A percentile compares a stretch with the other conserved stretches of the same genome.
phyloP scores from a whole-genome alignment of 1,284 basidiomycete genomes.

The Rugosomyces carneus region DNA sequence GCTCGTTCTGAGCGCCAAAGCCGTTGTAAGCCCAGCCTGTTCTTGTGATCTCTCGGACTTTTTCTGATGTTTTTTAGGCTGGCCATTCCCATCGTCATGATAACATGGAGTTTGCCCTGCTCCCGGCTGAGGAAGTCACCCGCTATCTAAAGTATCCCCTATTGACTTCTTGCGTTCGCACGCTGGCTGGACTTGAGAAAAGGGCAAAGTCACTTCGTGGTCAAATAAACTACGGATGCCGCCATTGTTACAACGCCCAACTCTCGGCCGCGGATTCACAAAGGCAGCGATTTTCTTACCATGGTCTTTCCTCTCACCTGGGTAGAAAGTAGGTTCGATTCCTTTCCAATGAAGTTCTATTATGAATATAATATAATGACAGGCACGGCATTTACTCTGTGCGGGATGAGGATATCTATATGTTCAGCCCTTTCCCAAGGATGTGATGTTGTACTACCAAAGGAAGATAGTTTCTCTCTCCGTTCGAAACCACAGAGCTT shows the following conservation, averaged over 20 bases:
- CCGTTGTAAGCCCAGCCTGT: slow-evolving; percentile 34
- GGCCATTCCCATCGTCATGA: slow-evolving; percentile 62
- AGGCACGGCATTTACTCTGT: slow-evolving; percentile 37
- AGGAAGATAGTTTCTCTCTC: background rate
- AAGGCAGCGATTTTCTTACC: slow-evolving; percentile 34
- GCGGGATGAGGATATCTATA: slow-evolving; percentile 21
- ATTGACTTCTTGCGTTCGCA: slow-evolving; percentile 26
- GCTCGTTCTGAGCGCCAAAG: slow-evolving; percentile 44
- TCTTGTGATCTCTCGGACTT: slow-evolving; percentile 3
- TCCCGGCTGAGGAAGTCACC: slow-evolving; percentile 22
- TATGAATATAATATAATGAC: slow-evolving; percentile 1
- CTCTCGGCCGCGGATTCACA: background rate
- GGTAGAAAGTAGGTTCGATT: slow-evolving; percentile 45
- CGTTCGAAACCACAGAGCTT: background rate
- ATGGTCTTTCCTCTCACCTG: slow-evolving; percentile 54
- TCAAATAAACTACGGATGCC: slow-evolving; percentile 42
- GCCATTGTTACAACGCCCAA: slow-evolving; percentile 37
- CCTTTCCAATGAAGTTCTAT: background rate
- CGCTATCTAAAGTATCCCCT: slow-evolving; percentile 20
- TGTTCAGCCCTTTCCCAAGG: background rate
- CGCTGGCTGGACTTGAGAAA: slow-evolving; percentile 22
- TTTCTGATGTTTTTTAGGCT: slow-evolving; percentile 31
- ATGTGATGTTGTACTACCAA: background rate
- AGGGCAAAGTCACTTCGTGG: slow-evolving; percentile 24
- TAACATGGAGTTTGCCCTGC: slow-evolving; percentile 36